Base-by-base conservation (phyloP, 2,329 filamentous ascomycete species). In the Colletotrichum filicis region DNA sequence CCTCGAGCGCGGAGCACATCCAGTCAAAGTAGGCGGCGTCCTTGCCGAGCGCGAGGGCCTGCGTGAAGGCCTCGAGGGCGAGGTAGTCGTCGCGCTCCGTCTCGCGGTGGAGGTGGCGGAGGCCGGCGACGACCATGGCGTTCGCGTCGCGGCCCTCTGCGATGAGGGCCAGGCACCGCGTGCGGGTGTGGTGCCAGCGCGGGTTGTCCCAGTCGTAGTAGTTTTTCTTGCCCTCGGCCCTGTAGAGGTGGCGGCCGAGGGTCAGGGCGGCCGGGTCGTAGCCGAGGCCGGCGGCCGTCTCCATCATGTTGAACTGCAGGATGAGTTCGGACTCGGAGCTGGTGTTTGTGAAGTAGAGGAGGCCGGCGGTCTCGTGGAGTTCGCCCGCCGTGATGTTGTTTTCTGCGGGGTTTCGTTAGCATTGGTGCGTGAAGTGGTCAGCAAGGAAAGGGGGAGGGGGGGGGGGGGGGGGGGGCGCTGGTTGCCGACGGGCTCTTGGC, bases 91-190 rank as follows among this genome's bases (percentile, higher is more conserved):
- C 35, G 4, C 14, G 5, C 22, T 59, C 5, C 35, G 35, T 56
- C 37, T 49, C n/a, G 28, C 30, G 46, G 24, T 26, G 3, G 19
- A 72, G 26, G 55, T 67, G 52, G 19, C 73, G 16, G 35, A 68
- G 58, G 46, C 72, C 83, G 55, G 83, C 78, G 9, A 79, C 75
- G 4, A 80, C 79, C 26, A 84, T 76, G 37, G 82, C 83, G 57
- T 85, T 77, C 4, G 81, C 76, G 49, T 85, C 78, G n/a, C 75
- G 77, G 30, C 77, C 79, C 35, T 74, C 68, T 14, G 75, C 56
- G 32, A 83, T 76, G 11, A 85, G 74, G 30, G 77, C 62, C 73
- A 75, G 77, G 75, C 83, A 83, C 19, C 78, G 79, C 1, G 72
- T 62, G 63, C 82, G 79, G 3, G 76, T 62, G 5, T 66, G 68